Conservation (phyloP, 495 filamentous ascomycete genomes). For the Friedmanniomyces simplex region DNA sequence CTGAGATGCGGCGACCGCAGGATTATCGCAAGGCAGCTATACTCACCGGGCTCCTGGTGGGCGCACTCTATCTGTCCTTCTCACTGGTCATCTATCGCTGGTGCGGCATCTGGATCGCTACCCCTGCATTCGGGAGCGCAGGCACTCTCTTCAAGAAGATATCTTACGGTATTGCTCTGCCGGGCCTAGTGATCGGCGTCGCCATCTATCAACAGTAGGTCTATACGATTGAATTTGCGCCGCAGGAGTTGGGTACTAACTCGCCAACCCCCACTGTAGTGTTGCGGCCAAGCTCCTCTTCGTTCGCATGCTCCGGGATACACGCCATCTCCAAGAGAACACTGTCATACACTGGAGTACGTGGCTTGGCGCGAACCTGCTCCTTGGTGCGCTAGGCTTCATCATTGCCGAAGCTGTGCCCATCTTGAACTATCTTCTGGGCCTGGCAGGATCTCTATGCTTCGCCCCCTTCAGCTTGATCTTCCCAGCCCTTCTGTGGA, state of each 20-base stretch:
- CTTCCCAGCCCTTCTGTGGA: constrained; percentile 39
- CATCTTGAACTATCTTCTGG: constrained; percentile 21
- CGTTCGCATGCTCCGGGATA: constrained; percentile 29
- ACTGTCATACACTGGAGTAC: constrained; percentile 29
- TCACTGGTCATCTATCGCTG: constrained; percentile 13
- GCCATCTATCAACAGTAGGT: constrained; percentile 4
- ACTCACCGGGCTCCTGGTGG: constrained; percentile 30
- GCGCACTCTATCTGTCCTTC: constrained; percentile 19
- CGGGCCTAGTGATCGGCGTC: constrained; percentile 8
- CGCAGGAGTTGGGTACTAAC: not conserved
- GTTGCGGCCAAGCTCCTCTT: constrained; percentile 16
- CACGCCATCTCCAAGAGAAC: constrained; percentile 28
- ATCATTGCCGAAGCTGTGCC: constrained; percentile 26
- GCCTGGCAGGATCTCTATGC: constrained; percentile 14
- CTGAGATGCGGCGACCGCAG: constrained; percentile 15
- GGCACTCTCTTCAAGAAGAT: constrained; percentile 19
- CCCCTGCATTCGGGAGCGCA: constrained; percentile 14
- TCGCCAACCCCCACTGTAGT: not conserved
- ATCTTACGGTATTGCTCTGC: constrained; percentile 15
- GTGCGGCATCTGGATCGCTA: constrained; percentile 16
- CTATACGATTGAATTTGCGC: not conserved
- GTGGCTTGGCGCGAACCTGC: constrained; percentile 29
- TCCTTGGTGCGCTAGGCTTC: constrained; percentile 7
- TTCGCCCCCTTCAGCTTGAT: constrained; percentile 33
- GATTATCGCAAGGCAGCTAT: constrained; percentile 14